Evolutionary conservation across 2,329 filamentous ascomycete species (phyloP).

Genomic region (Botryotinia narcissicola): DNA sequence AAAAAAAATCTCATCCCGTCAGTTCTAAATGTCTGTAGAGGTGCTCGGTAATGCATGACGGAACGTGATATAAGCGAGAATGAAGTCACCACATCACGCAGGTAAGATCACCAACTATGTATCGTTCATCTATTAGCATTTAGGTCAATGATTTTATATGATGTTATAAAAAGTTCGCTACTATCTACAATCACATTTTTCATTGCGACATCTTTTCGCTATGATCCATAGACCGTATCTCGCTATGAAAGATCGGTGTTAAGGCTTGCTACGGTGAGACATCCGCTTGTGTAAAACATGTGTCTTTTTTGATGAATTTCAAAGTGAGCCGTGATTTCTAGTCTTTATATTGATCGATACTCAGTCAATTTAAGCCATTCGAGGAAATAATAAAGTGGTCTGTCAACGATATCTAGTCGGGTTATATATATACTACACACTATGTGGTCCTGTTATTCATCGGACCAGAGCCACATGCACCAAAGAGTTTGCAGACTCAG

Average conservation of each 20-base stretch:
- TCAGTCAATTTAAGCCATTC: too few relatives aligned
- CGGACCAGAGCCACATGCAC: too few relatives aligned
- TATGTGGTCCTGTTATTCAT: not conserved
- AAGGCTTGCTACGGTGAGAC: not conserved
- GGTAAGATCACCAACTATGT: not conserved
- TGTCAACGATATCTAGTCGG: rapidly evolving
- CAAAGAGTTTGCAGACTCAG: too few relatives aligned
- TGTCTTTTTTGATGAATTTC: too few relatives aligned
- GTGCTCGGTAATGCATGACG: not conserved
- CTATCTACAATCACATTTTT: not conserved
- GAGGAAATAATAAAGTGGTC: not conserved
- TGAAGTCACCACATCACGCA: not conserved
- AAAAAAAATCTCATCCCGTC: not conserved
- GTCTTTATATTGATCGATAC: too few relatives aligned
- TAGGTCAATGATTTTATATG: not conserved
- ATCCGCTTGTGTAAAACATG: not conserved
- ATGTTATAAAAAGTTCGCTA: not conserved
- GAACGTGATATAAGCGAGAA: not conserved
- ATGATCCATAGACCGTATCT: rapidly evolving
- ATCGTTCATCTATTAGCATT: rapidly evolving
- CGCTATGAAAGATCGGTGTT: too few relatives aligned
- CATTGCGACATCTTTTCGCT: not conserved
- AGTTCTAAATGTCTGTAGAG: rapidly evolving
- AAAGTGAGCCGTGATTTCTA: too few relatives aligned
- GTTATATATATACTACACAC: not conserved